Percentiles rank a stretch among this genome's conserved stretches.
Evolutionary conservation across 78 protist species (phyloP).

Genomic region (Protostelium mycophagum): DNA sequence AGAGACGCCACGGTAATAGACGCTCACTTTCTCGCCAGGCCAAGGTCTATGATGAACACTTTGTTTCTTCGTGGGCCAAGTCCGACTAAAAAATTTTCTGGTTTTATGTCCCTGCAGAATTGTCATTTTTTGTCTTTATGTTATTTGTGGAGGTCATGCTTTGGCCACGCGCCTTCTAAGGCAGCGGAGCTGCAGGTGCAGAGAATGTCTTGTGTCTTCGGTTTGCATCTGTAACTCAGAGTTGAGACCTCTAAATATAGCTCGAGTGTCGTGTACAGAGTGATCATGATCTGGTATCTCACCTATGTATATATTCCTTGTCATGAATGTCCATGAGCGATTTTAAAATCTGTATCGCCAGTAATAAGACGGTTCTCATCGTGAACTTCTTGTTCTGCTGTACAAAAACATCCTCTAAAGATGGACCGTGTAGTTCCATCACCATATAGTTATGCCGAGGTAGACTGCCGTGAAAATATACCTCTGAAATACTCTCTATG

Average conservation of each 20-base stretch:
- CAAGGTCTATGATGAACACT: slow-evolving; percentile 87
- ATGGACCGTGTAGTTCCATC: slow-evolving; percentile 94
- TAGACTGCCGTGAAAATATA: slow-evolving; percentile 72
- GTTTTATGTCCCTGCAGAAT: slow-evolving; percentile 82
- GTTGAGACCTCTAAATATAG: too few relatives aligned
- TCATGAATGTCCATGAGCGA: background rate
- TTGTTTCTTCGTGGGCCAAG: slow-evolving; percentile 15
- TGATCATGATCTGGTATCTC: slow-evolving; percentile 19
- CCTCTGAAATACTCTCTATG: slow-evolving; percentile 83
- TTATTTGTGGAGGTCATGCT: too few relatives aligned
- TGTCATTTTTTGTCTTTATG: too few relatives aligned
- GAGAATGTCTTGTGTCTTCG: too few relatives aligned
- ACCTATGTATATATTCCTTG: background rate
- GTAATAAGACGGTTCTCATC: slow-evolving; percentile 80
- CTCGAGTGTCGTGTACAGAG: slow-evolving; percentile 6
- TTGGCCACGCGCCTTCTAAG: too few relatives aligned
- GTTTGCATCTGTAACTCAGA: too few relatives aligned
- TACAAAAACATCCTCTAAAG: slow-evolving; percentile 88
- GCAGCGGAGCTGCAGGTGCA: too few relatives aligned
- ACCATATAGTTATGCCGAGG: slow-evolving; percentile 69
- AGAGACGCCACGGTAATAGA: background rate
- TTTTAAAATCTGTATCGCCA: slow-evolving; percentile 84
- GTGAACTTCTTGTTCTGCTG: slow-evolving; percentile 69
- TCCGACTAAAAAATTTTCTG: slow-evolving; percentile 85
- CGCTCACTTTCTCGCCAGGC: slow-evolving; percentile 87